Evolutionary conservation across 495 filamentous ascomycete species (phyloP), one percentile per base, ranked within the genome.

Genomic region (Podospora comata): DNA sequence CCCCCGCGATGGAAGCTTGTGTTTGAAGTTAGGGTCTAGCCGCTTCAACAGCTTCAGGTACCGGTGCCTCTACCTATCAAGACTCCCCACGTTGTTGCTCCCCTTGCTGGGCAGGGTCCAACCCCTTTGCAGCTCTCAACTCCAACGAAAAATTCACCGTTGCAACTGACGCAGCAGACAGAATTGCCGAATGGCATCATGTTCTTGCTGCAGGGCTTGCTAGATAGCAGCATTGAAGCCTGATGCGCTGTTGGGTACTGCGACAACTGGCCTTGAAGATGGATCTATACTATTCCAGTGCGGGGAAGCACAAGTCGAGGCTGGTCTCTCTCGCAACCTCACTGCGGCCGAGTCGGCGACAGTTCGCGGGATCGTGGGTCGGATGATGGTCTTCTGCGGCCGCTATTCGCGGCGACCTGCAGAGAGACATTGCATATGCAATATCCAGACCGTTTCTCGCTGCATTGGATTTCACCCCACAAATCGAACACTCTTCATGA

Each of bases 381-480:
- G 62, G n/a, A 64, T 23, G 30, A 26, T 54, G 62, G 16, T 9
- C 30, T 65, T 57, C 30, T 65, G 48, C 28, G 61, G 62, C 63
- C 67, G 55, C 71, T 68, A 59, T 65, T 73, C 61, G 72, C 71
- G 71, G 69, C 68, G 68, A 78, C 19, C 18, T 56, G 70, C 74
- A 74, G 56, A 39, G 6, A 39, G 34, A 67, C 70, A 67, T 63
- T 23, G 70, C 72, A 71, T 73, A 74, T 73, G 73, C 74, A 69
- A 19, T 26, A 6, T 11, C 13, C 1, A 9, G 39, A 48, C 39
- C 39, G 39, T 48, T 48, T 13, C 39, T 48, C 39, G 39, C 39
- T 48, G 39, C 7, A 16, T 11, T 11, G 39, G 15, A 48, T 13
- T 5, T 16, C 15, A 48, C 39, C 39, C 39, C 39, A 48, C 39